Conservation (phyloP, 2,329 filamentous ascomycete genomes). For the Beauveria bassiana region DNA sequence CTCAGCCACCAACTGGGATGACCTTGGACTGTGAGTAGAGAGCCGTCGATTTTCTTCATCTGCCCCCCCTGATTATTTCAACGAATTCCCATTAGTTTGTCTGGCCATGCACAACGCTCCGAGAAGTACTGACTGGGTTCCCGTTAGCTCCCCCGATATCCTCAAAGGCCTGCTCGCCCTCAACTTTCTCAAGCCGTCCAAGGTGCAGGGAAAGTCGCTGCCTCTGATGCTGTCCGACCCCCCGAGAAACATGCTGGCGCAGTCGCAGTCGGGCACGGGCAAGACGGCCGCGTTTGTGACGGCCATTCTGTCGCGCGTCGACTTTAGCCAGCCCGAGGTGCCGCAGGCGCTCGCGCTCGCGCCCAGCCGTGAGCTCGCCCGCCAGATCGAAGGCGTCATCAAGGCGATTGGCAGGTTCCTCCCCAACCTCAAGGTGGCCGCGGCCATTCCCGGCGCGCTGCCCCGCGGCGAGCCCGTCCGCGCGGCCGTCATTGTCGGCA, state of each 20-base stretch:
- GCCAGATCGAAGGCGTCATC: slow-evolving; percentile 86
- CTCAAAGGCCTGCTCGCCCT: slow-evolving; percentile 71
- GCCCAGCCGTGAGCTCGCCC: slow-evolving; percentile 87
- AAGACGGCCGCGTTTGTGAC: slow-evolving; percentile 97
- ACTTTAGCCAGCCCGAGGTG: slow-evolving; percentile 57
- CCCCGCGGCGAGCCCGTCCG: slow-evolving; percentile 61
- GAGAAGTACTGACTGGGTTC: not conserved
- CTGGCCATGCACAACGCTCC: too few relatives aligned
- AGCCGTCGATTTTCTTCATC: too few relatives aligned
- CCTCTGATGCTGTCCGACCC: slow-evolving; percentile 82
- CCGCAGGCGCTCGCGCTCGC: slow-evolving; percentile 87
- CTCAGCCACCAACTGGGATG: slow-evolving; percentile 75
- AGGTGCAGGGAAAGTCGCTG: slow-evolving; percentile 92
- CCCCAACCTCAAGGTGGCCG: slow-evolving; percentile 63
- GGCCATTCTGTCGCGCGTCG: slow-evolving; percentile 80
- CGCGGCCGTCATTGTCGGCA: slow-evolving; percentile 81
- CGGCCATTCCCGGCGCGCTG: slow-evolving; percentile 74
- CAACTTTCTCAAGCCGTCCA: slow-evolving; percentile 91
- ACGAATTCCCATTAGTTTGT: too few relatives aligned
- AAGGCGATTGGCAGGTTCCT: slow-evolving; percentile 79
- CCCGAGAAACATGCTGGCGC: slow-evolving; percentile 90
- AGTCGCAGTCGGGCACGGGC: slow-evolving; percentile 98
- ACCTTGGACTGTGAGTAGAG: slow-evolving; percentile 68
- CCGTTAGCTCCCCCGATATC: slow-evolving; percentile 42
- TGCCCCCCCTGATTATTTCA: too few relatives aligned